These are phyloP conservation scores for Microcyclosporella mali DNA, from an alignment of 2,329 filamentous ascomycete genomes.

Conservation along the genomic window DNA sequence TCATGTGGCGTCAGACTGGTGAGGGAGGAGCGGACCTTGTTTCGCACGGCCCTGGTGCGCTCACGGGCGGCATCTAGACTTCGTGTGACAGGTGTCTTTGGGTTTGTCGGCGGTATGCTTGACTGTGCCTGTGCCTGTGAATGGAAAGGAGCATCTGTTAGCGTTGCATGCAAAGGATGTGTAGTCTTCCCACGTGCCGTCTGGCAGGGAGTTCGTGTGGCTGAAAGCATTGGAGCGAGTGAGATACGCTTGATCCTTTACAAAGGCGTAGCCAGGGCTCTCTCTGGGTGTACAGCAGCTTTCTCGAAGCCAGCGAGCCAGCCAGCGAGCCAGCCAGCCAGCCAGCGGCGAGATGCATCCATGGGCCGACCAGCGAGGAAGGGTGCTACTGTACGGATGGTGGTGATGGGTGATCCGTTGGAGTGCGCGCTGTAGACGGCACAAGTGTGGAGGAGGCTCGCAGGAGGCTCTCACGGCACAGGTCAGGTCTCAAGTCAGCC, in stretches of 20 bases:
- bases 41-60: constrained; percentile 25
- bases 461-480: no score
- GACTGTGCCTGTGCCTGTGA: no score
- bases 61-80: constrained; percentile 24
- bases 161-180: not conserved
- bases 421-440: no score
- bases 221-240: no score
- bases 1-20: constrained; percentile 53
- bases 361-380: not conserved
- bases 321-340: no score
- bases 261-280: constrained; percentile 2
- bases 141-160: not conserved
- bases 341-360: not conserved
- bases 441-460: no score
- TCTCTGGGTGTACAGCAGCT: not conserved
- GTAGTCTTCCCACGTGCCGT: not conserved
- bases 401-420: no score
- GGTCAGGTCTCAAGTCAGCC: no score
- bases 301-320: no score
- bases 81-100: constrained; percentile 19
- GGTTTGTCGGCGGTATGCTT: constrained; percentile 4
- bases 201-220: no score
- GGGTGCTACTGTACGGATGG: no score
- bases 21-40: constrained; percentile 29
- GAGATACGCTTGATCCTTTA: no score